Conservation (phyloP, 305 asterid genomes). For the Fraxinus angustifolia region DNA sequence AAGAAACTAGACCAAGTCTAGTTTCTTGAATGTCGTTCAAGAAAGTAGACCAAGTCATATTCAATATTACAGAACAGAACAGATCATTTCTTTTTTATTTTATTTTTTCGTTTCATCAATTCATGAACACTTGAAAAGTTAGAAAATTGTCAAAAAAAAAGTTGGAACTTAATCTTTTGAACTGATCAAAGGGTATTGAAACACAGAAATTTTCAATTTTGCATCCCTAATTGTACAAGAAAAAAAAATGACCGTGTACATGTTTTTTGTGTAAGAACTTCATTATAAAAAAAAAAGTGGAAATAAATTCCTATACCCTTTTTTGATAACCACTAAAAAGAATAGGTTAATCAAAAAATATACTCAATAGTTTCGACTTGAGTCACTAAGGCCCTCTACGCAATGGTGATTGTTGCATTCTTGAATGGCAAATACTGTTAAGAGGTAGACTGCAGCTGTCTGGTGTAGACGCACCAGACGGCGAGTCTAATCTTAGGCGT, state of each 20-base stretch:
- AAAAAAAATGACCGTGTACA: slow-evolving; percentile 9
- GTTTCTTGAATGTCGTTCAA: background rate
- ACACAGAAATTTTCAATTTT: slow-evolving; percentile 18
- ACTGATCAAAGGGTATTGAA: slow-evolving; percentile 13
- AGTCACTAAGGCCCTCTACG: slow-evolving; percentile 20
- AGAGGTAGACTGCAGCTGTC: slow-evolving; percentile 36
- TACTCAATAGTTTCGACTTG: slow-evolving; percentile 7
- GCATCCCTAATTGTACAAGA: slow-evolving; percentile 15
- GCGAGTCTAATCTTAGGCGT: slow-evolving; percentile 33
- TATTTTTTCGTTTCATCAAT: background rate
- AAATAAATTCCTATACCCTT: slow-evolving; percentile 35
- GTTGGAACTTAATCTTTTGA: slow-evolving; percentile 15
- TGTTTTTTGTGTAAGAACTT: slow-evolving; percentile 18
- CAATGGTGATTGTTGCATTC: slow-evolving; percentile 36
- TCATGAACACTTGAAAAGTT: background rate
- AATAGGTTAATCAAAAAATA: slow-evolving; percentile 37
- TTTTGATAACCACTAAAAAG: slow-evolving; percentile 47
- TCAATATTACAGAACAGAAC: background rate
- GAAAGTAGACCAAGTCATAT: background rate
- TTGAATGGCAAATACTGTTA: slow-evolving; percentile 25
- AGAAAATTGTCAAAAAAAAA: background rate
- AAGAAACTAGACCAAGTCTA: too few relatives aligned
- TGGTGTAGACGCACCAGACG: slow-evolving; percentile 50
- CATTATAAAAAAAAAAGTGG: slow-evolving; percentile 22
- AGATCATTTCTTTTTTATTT: background rate